phyloP scores from a whole-genome alignment of 345 rosid species.

The Gossypium thurberi region DNA sequence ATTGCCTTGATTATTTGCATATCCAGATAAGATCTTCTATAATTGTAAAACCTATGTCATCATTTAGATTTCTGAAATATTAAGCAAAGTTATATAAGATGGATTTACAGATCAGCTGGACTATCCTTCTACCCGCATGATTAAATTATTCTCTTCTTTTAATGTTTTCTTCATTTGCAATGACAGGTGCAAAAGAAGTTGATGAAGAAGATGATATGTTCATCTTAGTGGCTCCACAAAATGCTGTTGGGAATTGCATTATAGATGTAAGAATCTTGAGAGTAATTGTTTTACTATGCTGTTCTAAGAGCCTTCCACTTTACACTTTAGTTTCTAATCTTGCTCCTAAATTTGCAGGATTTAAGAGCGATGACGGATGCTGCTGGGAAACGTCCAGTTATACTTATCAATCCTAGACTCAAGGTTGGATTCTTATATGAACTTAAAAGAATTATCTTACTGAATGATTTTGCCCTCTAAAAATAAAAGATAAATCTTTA shows the following conservation, averaged over 20 bases:
- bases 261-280: conserved; percentile 56
- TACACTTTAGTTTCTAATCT: conserved; percentile 12
- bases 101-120: not conserved
- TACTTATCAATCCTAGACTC: conserved; percentile 82
- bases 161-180: conserved; percentile 1
- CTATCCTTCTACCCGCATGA: not conserved
- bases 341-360: conserved; percentile 42
- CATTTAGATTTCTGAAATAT: not conserved
- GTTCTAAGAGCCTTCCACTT: not conserved
- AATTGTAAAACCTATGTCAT: conserved; percentile 1
- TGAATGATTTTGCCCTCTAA: not conserved
- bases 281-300: not conserved
- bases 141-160: not conserved
- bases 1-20: not conserved
- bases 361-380: conserved; percentile 87
- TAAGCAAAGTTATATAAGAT: not conserved
- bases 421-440: not conserved
- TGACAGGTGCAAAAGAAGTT: conserved; percentile 76
- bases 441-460: not conserved
- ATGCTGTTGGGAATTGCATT: conserved; percentile 93
- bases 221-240: conserved; percentile 91
- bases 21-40: not conserved
- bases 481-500: not conserved
- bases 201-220: conserved; percentile 82
- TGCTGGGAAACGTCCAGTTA: conserved; percentile 80